A percentile compares a stretch with the other conserved stretches of the same genome.
These are phyloP conservation scores for Diaporthe vexans DNA, from an alignment of 2,329 filamentous ascomycete species.

Conservation along the genomic window DNA sequence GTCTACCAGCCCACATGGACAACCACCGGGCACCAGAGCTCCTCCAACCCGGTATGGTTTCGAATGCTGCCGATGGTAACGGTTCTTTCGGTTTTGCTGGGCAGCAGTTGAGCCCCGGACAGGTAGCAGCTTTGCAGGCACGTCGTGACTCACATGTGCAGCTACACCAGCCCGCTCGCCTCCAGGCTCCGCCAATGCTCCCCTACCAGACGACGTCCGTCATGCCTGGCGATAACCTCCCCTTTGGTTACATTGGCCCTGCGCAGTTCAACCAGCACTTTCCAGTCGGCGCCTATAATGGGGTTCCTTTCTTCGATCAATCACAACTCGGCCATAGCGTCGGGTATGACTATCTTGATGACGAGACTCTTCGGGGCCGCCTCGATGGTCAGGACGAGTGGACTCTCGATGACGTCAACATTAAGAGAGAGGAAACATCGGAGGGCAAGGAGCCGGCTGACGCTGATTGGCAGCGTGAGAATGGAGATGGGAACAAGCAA, in stretches of 20 bases:
- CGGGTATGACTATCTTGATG: not conserved
- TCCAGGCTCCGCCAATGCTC: not conserved
- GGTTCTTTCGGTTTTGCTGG: not conserved
- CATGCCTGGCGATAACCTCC: not conserved
- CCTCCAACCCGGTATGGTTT: not conserved
- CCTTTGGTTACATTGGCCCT: not conserved
- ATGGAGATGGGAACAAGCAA: not conserved
- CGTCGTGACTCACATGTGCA: not conserved
- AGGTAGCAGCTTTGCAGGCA: not conserved
- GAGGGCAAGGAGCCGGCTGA: not conserved
- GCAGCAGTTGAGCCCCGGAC: not conserved
- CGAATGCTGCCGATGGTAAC: too few species aligned
- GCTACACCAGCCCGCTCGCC: not conserved
- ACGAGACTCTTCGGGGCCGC: not conserved
- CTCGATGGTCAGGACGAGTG: slow-evolving; percentile 6
- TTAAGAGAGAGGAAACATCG: not conserved
- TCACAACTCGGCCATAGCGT: not conserved
- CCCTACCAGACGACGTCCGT: not conserved
- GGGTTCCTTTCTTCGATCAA: not conserved
- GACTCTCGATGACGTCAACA: not conserved
- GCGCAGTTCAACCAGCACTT: slow-evolving; percentile 15
- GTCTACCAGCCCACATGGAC: not conserved
- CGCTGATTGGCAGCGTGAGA: not conserved
- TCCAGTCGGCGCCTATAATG: not conserved
- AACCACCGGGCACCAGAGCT: not conserved